Evolutionary conservation across 2,329 filamentous ascomycete species (phyloP), one percentile per base, ranked within the genome.

Genomic region (Furcasterigmium furcatum): DNA sequence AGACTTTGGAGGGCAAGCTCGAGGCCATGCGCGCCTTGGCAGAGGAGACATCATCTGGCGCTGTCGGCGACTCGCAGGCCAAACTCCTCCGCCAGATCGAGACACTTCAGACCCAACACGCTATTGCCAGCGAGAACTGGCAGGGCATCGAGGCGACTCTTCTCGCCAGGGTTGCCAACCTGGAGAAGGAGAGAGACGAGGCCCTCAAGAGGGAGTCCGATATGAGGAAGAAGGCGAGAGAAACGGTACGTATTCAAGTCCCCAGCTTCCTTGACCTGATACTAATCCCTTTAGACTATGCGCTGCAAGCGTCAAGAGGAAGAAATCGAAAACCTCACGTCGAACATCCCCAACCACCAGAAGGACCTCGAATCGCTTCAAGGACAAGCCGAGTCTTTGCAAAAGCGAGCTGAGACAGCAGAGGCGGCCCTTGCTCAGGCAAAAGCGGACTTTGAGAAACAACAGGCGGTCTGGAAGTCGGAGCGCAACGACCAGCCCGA

Each of bases 91-190:
- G 94, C 34, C 95, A 99, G 66, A 87, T 99, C 44, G 94, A 99
- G 70, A 96, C 89, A 1, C 70, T 99, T 30, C 94, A 99, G 65
- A 94, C 88, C 7, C 95, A 99, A 63, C 96, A 99, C 66, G 84
- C 91, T 1, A 84, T 95, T 45, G 94, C 94, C 2, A 94, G 89
- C 55, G 90, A 95, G 59, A 99, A 99, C 57, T 99, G 95, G 94
- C 91, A 96, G 61, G 89, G 91, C 1, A 95, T 99, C 50, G 92
- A 99, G 65, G 82, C 87, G 9, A 95, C 88, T 3, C 69, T 99
- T 25, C 79, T 92, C 42, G 82, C 88, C 19, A 82, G 91, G 46
- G 77, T 94, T 10, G 77, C 84, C 4, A 85, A 74, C 41, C 73
- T 97, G 9, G 94, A 99, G 63, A 94, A 87, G 61, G 95, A 99